phyloP scores from a whole-genome alignment of 2,329 filamentous ascomycete genomes.

The Microsporum canis region DNA sequence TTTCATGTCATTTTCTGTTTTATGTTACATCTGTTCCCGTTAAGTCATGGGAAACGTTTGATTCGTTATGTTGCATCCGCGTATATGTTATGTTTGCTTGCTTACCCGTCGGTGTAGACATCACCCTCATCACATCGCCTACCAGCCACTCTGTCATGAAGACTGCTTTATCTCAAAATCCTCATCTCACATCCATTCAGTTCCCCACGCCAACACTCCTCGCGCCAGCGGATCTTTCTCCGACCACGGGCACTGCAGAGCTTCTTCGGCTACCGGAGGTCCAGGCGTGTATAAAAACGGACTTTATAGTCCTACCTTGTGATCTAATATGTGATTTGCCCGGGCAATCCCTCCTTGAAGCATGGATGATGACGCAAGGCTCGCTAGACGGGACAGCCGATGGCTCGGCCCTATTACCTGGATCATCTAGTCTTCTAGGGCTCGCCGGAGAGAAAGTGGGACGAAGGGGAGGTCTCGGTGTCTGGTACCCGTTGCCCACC shows the following conservation, averaged over 20 bases:
- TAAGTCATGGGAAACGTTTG: background rate
- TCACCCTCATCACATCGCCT: slow-evolving; percentile 39
- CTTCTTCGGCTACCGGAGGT: slow-evolving; percentile 77
- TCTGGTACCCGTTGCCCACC: slow-evolving; percentile 82
- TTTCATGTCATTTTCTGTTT: background rate
- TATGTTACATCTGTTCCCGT: slow-evolving; percentile 4
- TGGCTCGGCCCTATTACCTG: slow-evolving; percentile 28
- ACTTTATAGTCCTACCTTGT: slow-evolving; percentile 86
- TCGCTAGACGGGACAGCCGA: slow-evolving; percentile 52
- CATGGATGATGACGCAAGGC: slow-evolving; percentile 80
- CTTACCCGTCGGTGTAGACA: slow-evolving; percentile 23
- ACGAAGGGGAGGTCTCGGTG: slow-evolving; percentile 67
- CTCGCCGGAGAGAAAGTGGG: slow-evolving; percentile 46
- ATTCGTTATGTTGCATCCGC: background rate
- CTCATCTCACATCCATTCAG: slow-evolving; percentile 40
- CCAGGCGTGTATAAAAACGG: slow-evolving; percentile 61
- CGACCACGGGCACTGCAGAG: slow-evolving; percentile 81
- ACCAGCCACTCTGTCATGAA: slow-evolving; percentile 34
- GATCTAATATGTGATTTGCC: slow-evolving; percentile 85
- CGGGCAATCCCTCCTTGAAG: slow-evolving; percentile 69
- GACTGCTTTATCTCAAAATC: slow-evolving; percentile 39
- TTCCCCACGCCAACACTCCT: slow-evolving; percentile 54
- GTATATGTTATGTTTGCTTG: slow-evolving; percentile 6
- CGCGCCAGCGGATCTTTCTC: slow-evolving; percentile 61
- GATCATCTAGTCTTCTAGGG: slow-evolving; percentile 36